Evolutionary conservation across 139 green algal species (phyloP).

Genomic region (Chlorokybus atmophyticus): DNA sequence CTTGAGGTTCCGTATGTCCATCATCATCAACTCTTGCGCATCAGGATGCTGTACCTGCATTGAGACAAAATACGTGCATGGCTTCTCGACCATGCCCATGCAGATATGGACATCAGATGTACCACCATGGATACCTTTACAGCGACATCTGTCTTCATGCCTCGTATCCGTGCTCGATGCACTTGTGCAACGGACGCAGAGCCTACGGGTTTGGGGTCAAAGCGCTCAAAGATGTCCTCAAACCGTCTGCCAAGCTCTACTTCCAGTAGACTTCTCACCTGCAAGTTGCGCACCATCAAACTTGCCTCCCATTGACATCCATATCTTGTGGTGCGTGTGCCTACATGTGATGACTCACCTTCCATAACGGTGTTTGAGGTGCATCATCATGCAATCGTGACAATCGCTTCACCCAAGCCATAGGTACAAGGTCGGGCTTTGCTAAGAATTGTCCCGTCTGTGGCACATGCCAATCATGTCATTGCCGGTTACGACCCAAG

Average conservation of each 20-base stretch:
- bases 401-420: constrained; percentile 18
- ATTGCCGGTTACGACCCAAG: background rate
- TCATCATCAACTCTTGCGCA: constrained; percentile 21
- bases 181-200: constrained; percentile 32
- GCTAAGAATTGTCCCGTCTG: constrained; percentile 29
- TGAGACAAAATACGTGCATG: too few relatives aligned
- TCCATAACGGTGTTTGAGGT: constrained; percentile 14
- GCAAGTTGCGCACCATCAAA: too few relatives aligned
- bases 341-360: background rate
- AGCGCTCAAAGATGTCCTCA: constrained; percentile 10
- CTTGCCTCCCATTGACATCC: too few relatives aligned
- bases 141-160: constrained; percentile 9
- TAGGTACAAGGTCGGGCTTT: constrained; percentile 27
- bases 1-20: constrained; percentile 17
- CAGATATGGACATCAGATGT: too few relatives aligned
- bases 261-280: too few relatives aligned
- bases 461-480: background rate
- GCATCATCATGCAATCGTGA: constrained; percentile 15
- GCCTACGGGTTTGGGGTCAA: constrained; percentile 18
- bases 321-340: too few relatives aligned
- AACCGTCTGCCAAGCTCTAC: constrained; percentile 12
- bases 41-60: constrained; percentile 24
- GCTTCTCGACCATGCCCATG: too few relatives aligned
- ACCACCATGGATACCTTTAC: too few relatives aligned
- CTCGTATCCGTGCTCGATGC: constrained; percentile 4